A percentile compares a stretch with the other conserved stretches of the same genome.
phyloP scores from a whole-genome alignment of 2,329 filamentous ascomycete genomes.

The Cercospora citrullina region DNA sequence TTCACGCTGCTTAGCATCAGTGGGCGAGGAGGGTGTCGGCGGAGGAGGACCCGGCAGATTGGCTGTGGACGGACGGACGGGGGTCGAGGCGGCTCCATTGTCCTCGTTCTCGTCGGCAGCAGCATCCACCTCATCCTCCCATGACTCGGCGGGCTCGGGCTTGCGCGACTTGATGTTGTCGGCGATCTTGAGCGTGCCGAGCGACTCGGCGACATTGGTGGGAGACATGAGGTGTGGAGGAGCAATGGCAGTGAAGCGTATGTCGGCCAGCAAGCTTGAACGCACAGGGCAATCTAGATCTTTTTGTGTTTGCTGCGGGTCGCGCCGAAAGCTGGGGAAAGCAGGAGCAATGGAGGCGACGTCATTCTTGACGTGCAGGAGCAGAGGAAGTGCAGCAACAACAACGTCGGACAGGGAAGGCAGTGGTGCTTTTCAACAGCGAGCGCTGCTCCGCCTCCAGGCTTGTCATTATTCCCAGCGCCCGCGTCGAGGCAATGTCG shows the following conservation, averaged over 20 bases:
- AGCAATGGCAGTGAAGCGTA: background rate
- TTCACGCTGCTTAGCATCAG: constrained; percentile 22
- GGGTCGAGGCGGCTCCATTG: constrained; percentile 32
- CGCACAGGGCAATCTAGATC: constrained; percentile 1
- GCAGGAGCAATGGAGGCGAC: background rate
- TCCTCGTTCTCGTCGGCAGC: constrained; percentile 37
- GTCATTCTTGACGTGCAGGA: background rate
- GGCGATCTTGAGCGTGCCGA: constrained; percentile 39
- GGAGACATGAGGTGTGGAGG: constrained; percentile 19
- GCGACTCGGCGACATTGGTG: constrained; percentile 29
- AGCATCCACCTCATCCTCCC: constrained; percentile 69
- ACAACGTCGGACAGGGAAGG: background rate
- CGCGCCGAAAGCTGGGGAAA: constrained; percentile 3
- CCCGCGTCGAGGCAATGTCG: background rate
- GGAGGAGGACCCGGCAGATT: constrained; percentile 58
- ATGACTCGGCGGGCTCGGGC: constrained; percentile 60
- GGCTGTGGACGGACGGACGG: constrained; percentile 28
- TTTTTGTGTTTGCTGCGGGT: constrained; percentile 1
- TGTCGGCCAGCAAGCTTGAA: background rate
- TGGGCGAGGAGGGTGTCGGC: constrained; percentile 65
- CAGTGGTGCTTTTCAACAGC: background rate
- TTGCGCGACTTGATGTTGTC: constrained; percentile 32
- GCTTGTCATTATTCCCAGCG: background rate
- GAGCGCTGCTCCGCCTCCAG: background rate
- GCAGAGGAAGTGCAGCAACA: background rate